Evolutionary conservation across 257 asterid genomes (phyloP), one percentile per base, ranked within the genome.

Genomic region (Parsonsia alboflavescens): DNA sequence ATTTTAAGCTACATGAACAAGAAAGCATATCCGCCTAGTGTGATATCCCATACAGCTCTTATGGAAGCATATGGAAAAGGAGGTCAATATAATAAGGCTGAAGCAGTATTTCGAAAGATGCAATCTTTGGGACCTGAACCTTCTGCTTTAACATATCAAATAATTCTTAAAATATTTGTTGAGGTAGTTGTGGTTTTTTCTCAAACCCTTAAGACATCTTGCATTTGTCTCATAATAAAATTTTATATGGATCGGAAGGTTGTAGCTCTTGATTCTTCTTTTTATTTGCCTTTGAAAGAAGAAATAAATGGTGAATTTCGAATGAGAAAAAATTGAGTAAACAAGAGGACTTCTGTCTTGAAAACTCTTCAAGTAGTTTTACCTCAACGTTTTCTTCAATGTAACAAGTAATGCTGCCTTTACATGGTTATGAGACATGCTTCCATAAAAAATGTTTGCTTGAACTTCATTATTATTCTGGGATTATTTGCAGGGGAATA

Each of bases 31-130:
- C 91, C 91, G 4, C 94, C 96, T 50, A 95, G 87, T 73, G 96
- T 92, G 19, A 92, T 82, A 68, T 90, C 99, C 72, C 84, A 90
- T 82, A 95, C 99, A 28, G 98, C 97, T 77, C 96, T 95, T 56
- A 92, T 95, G 97, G 99, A 95, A 84, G 94, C 99, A 46, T 92
- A 95, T 72, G 98, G 98, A 68, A 92, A 80, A 85, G 97, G 93
- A 50, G 88, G 96, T 64, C 93, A 90, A 75, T 88, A 75, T 82
- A 85, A 76, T 82, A 89, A 92, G 80, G 98, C 99, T 57, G 97
- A 95, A 86, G 91, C 91, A n/a, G 82, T 92, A 78, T 95, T 95
- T 80, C 88, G 96, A 73, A 84, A 90, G 81, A 95, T 95, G 98
- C 99, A 88, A 82, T 82, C 89, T 64, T 85, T 93, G 39, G 97